Conservation (phyloP, 441 rosid species). For the Croton setiger region DNA sequence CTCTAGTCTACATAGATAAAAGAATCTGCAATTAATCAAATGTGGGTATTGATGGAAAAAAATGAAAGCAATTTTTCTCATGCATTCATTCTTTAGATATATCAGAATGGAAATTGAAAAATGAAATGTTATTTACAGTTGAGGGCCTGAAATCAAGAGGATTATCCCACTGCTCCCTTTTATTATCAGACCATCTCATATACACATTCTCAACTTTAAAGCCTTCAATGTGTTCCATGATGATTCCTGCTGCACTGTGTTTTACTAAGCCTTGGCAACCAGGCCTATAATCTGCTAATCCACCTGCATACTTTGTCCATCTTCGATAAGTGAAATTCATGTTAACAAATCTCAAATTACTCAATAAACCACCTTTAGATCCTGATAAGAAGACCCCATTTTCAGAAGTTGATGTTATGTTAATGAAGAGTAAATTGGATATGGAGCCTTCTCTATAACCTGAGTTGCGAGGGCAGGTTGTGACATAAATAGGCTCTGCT, state of each 20-base stretch:
- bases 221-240: slow-evolving; percentile 83
- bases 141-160: slow-evolving; percentile 77
- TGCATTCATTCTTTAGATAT: slow-evolving; percentile 23
- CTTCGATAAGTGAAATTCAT: slow-evolving; percentile 58
- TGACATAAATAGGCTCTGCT: slow-evolving; percentile 85
- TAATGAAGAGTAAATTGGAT: slow-evolving; percentile 56
- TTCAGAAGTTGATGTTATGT: slow-evolving; percentile 65
- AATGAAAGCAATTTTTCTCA: not conserved
- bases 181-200: slow-evolving; percentile 56
- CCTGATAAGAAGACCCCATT: slow-evolving; percentile 86
- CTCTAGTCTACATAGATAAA: not conserved
- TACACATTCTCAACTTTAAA: slow-evolving; percentile 64
- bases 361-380: slow-evolving; percentile 52
- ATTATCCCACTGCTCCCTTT: slow-evolving; percentile 50
- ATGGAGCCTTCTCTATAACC: slow-evolving; percentile 51
- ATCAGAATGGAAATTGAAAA: slow-evolving; percentile 59
- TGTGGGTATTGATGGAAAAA: not conserved
- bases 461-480: slow-evolving; percentile 58
- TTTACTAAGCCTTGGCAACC: slow-evolving; percentile 79
- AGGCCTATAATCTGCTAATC: slow-evolving; percentile 77
- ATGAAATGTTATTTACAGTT: slow-evolving; percentile 67
- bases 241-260: slow-evolving; percentile 71
- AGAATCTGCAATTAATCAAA: not conserved
- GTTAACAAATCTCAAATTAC: slow-evolving; percentile 60
- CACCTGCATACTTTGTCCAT: slow-evolving; percentile 60